phyloP scores from a whole-genome alignment of 305 asterid species.

The Fraxinus baroniana region DNA sequence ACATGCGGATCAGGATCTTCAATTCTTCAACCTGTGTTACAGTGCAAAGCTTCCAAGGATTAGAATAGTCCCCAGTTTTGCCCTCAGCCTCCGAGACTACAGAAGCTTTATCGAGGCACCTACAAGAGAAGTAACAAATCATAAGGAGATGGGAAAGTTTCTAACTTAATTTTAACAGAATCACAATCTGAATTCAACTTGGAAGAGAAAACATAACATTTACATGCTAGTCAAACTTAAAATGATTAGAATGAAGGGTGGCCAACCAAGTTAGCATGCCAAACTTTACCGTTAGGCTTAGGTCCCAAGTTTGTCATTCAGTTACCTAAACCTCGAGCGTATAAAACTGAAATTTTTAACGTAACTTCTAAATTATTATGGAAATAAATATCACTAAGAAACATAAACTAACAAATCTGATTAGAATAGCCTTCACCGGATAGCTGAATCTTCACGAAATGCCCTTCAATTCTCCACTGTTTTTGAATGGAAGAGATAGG shows the following conservation, averaged over 20 bases:
- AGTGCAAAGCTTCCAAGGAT: slow-evolving; percentile 83
- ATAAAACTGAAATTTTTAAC: background rate
- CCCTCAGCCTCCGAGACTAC: slow-evolving; percentile 46
- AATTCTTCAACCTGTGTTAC: slow-evolving; percentile 90
- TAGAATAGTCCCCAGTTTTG: slow-evolving; percentile 50
- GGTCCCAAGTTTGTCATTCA: background rate
- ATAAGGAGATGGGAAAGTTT: background rate
- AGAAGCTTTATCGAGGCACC: slow-evolving; percentile 94
- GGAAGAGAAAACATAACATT: background rate
- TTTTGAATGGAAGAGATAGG: background rate
- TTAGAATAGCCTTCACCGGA: background rate
- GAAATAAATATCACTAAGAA: background rate
- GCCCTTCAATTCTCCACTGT: background rate
- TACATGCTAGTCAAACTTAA: background rate
- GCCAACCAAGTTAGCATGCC: background rate
- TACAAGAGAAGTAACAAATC: slow-evolving; percentile 25
- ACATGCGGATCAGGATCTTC: slow-evolving; percentile 85
- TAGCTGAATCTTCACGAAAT: background rate
- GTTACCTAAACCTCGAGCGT: background rate
- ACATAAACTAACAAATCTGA: background rate
- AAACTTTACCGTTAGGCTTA: background rate
- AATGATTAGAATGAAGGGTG: background rate
- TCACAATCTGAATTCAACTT: background rate
- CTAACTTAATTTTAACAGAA: background rate
- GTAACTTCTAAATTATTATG: background rate